These are phyloP conservation scores for Paraurostyla sp. DNA, from an alignment of 73 alveolate species.

Conservation along the genomic window DNA sequence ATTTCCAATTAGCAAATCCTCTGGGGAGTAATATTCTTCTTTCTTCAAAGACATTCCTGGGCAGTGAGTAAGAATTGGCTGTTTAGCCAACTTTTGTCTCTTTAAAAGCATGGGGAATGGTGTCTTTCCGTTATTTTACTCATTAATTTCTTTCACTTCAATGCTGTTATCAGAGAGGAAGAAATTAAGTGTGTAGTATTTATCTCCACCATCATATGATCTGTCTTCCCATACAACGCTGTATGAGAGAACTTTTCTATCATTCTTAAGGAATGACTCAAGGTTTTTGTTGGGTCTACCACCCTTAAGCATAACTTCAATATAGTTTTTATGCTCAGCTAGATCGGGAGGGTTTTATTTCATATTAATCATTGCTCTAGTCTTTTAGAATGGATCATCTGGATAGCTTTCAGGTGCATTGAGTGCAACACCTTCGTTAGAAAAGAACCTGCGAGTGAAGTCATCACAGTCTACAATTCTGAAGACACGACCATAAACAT, in stretches of 20 bases:
- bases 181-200: conserved; percentile 90
- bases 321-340: conserved; percentile 93
- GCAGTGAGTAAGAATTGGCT: conserved; percentile 93
- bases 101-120: conserved; percentile 94
- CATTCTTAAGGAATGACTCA: conserved; percentile 87
- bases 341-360: conserved; percentile 92
- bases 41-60: conserved; percentile 95
- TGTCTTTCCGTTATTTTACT: conserved; percentile 92
- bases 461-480: conserved; percentile 94
- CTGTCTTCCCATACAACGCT: conserved; percentile 92
- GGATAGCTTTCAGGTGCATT: conserved; percentile 88
- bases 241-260: conserved; percentile 91
- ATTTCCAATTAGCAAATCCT: conserved; percentile 91
- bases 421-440: conserved; percentile 87
- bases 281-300: conserved; percentile 95
- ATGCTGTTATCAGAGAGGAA: conserved; percentile 92
- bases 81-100: conserved; percentile 93
- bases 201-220: conserved; percentile 94
- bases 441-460: conserved; percentile 92
- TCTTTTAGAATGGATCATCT: conserved; percentile 86
- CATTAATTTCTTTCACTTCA: conserved; percentile 95
- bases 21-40: conserved; percentile 94
- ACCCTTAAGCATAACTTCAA: conserved; percentile 96
- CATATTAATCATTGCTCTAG: conserved; percentile 88
- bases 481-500: conserved; percentile 86